Percentiles rank a stretch among this genome's conserved stretches.
phyloP scores from a whole-genome alignment of 805 yeast species.

The Ogataea henricii region DNA sequence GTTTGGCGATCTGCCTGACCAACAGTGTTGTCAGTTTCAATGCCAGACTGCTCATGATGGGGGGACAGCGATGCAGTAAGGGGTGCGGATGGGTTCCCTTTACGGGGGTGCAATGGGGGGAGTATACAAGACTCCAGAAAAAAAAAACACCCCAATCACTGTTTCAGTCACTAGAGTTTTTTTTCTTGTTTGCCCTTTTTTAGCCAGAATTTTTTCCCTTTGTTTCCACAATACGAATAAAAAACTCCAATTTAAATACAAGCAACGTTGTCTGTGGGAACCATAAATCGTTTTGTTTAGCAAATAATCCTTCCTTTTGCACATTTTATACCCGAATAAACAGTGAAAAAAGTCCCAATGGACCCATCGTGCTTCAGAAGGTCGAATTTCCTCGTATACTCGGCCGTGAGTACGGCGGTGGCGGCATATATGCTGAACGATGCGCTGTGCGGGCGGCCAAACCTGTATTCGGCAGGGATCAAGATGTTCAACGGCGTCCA shows the following conservation, averaged over 20 bases:
- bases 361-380: constrained; percentile 9
- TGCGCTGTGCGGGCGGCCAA: constrained; percentile 47
- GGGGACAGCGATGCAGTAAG: background rate
- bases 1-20: constrained; percentile 76
- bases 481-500: constrained; percentile 53
- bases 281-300: background rate
- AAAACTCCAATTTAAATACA: background rate
- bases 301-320: background rate
- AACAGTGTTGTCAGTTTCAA: constrained; percentile 71
- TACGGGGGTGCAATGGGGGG: background rate
- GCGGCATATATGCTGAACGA: constrained; percentile 39
- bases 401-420: constrained; percentile 36
- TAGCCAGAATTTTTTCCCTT: background rate
- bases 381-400: constrained; percentile 25
- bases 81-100: background rate
- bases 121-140: too few species aligned
- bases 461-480: constrained; percentile 49
- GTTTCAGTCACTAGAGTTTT: too few species aligned
- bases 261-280: background rate
- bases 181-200: background rate
- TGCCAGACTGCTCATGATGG: constrained; percentile 71
- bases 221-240: background rate
- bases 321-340: too few species aligned
- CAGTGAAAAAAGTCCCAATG: constrained; percentile 1
- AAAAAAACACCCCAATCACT: too few species aligned